Evolutionary conservation across 2,329 filamentous ascomycete genomes (phyloP), one percentile per base, ranked within the genome.

Genomic region (Xylariaceae sp.): DNA sequence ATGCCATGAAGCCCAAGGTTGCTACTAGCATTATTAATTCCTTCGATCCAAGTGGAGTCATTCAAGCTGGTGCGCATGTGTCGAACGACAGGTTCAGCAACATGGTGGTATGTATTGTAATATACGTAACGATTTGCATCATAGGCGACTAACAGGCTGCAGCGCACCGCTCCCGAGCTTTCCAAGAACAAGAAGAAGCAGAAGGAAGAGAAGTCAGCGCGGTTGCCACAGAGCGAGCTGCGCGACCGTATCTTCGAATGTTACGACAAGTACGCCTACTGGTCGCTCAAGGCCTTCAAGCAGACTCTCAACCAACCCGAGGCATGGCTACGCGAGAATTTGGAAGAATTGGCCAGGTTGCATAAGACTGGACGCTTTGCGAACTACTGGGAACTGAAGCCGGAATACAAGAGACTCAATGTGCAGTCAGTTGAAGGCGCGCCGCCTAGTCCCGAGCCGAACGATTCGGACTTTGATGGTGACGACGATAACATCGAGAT

Each of bases 221-320:
- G 94, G 76, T 92, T 97, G 76, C 87, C 91, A 50, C 87, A 92
- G 74, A 88, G 91, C 79, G 88, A 94, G 69, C 85, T 99, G 63
- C 77, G 96, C 75, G 92, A 97, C 76, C 82, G 85, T 64, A 86
- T 99, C 62, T 92, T 93, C 78, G 77, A 82, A 53, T 88, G 87
- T 71, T 99, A 97, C 84, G 84, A 87, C 58, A 80, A 88, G 69
- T 96, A 89, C 80, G 86, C 88, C 68, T 97, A 94, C 75, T 99
- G 93, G 92, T 87, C 89, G n/a, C 89, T 97, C 80, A 92, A 90
- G 71, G 85, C 88, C 4, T 83, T 99, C 66, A 90, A 91, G 64
- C 81, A 85, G 54, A 79, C 82, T 61, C 83, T 95, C 45, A 84
- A 87, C 61, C 94, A 99, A 75, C 94, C 94, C 1, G 94, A 97